Percentiles rank a stretch among this genome's conserved stretches.
phyloP scores from a whole-genome alignment of 768 basidiomycete genomes.

The Dacryopinax primogenitus region DNA sequence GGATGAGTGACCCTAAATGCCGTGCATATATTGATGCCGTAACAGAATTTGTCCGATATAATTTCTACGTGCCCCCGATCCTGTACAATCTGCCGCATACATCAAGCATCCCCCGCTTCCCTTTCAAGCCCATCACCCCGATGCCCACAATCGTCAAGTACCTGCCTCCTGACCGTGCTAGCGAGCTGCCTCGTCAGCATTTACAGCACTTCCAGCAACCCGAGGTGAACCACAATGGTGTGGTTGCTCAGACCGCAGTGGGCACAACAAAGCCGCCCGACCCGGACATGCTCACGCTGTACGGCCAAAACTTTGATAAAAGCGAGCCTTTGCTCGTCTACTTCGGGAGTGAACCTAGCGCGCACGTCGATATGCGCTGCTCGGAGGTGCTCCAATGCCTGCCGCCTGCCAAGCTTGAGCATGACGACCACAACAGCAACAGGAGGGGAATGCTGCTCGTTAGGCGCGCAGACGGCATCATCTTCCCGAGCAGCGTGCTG shows the following conservation, averaged over 20 bases:
- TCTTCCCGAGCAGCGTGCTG: constrained; percentile 68
- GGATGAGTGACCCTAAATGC: too few species aligned
- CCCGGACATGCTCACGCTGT: constrained; percentile 69
- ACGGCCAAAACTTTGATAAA: constrained; percentile 83
- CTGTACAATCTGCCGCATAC: constrained; percentile 46
- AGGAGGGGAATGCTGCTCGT: constrained; percentile 61
- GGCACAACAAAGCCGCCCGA: constrained; percentile 67
- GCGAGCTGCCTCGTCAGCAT: constrained; percentile 44
- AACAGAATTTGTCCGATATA: constrained; percentile 79
- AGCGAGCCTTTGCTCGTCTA: constrained; percentile 67
- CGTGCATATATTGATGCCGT: constrained; percentile 15
- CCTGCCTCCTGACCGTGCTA: constrained; percentile 75
- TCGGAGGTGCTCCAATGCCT: constrained; percentile 38
- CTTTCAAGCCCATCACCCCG: constrained; percentile 70
- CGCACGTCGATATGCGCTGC: constrained; percentile 78
- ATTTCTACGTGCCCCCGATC: constrained; percentile 82
- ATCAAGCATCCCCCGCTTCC: constrained; percentile 54
- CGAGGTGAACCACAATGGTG: constrained; percentile 51
- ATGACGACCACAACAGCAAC: constrained; percentile 47
- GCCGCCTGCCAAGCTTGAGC: constrained; percentile 44
- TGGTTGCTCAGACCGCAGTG: constrained; percentile 34
- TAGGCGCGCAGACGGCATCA: constrained; percentile 62
- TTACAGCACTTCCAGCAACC: constrained; percentile 30
- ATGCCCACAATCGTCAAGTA: constrained; percentile 83
- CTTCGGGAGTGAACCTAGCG: constrained; percentile 76